Conservation (phyloP, 257 asterid species). For the Solanum bulbocastanum region DNA sequence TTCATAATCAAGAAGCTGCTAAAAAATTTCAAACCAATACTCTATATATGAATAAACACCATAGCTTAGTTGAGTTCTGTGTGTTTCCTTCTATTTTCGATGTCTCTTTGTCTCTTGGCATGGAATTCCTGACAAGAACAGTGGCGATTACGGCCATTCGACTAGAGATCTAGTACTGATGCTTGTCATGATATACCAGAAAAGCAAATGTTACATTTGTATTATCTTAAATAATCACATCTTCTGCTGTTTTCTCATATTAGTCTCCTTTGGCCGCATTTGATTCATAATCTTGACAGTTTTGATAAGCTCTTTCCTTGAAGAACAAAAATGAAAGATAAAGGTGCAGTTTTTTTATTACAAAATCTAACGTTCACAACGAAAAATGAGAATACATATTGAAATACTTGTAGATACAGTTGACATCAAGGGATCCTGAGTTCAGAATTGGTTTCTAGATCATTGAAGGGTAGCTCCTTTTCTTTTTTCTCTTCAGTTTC, state of each 20-base stretch:
- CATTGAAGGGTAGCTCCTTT: background rate
- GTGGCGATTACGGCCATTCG: background rate
- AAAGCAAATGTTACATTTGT: background rate
- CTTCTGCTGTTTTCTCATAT: background rate
- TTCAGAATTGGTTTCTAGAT: conserved; percentile 1
- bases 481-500: conserved; percentile 3
- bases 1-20: background rate
- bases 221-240: background rate
- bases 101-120: background rate
- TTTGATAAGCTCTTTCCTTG: background rate
- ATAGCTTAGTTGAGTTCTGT: background rate
- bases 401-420: background rate
- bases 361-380: background rate
- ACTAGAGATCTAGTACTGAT: background rate
- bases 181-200: background rate
- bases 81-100: background rate
- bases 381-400: background rate
- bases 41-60: background rate
- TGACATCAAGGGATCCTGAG: background rate
- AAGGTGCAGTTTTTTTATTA: background rate
- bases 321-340: background rate
- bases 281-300: background rate
- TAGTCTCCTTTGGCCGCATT: background rate
- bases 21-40: background rate
- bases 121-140: background rate